A percentile compares a stretch with the other conserved stretches of the same genome.
Evolutionary conservation across 768 basidiomycete genomes (phyloP).

Genomic region (Rubroboletus pulcherrimus): DNA sequence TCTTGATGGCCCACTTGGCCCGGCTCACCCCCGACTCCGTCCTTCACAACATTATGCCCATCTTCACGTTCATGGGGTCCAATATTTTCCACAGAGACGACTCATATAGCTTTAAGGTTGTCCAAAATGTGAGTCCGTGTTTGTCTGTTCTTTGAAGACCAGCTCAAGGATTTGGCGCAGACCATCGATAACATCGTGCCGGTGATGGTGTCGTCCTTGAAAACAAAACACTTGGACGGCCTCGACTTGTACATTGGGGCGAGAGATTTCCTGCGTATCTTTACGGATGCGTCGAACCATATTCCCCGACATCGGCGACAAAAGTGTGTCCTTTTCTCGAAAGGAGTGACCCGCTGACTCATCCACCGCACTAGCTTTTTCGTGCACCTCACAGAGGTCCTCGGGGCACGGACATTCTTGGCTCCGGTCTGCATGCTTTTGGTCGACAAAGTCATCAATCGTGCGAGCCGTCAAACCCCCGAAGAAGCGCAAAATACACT

Average conservation of each 20-base stretch:
- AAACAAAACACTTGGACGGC: constrained; percentile 46
- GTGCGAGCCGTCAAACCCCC: constrained; percentile 57
- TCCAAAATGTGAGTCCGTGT: constrained; percentile 66
- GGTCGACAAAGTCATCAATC: constrained; percentile 71
- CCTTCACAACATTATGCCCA: constrained; percentile 92
- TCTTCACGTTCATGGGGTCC: constrained; percentile 99
- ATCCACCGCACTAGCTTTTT: constrained; percentile 62
- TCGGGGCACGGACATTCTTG: constrained; percentile 79
- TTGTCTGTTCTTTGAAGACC: neutral
- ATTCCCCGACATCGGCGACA: constrained; percentile 91
- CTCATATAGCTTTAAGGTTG: constrained; percentile 89
- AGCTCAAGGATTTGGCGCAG: constrained; percentile 35
- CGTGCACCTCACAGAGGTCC: constrained; percentile 75
- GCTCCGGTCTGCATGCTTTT: constrained; percentile 81
- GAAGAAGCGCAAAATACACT: constrained; percentile 60
- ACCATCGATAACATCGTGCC: constrained; percentile 94
- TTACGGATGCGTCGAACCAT: constrained; percentile 89
- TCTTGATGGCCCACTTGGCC: constrained; percentile 82
- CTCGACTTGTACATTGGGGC: constrained; percentile 66
- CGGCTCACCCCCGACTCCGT: constrained; percentile 86
- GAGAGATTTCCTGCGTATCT: constrained; percentile 81
- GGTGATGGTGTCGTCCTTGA: constrained; percentile 82
- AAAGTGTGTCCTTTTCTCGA: constrained; percentile 49
- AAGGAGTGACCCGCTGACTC: neutral
- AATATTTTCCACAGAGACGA: constrained; percentile 97